Evolutionary conservation across 257 asterid genomes (phyloP), one percentile per base, ranked within the genome.

Genomic region (Perilla frutescens): DNA sequence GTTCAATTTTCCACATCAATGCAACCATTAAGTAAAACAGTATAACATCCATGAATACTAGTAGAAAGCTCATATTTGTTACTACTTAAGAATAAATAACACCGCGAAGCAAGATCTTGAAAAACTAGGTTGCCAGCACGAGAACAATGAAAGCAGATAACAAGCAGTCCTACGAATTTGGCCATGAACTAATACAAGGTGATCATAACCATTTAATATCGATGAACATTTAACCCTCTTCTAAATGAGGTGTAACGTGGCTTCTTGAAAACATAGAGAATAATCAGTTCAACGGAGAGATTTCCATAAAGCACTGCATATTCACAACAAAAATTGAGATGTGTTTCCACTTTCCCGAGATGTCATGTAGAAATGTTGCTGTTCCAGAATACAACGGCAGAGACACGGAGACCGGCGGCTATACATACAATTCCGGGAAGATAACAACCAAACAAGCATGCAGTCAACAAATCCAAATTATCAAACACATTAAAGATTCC

Each of bases 1-100:
- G 85, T 75, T 61, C 1, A 53, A 44, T 68, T 69, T 56, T 47
- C 61, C 65, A 51, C 29, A 43, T 72, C 14, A 62, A 37, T 29
- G 8, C 8, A 36, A 71, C 10, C 44, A 68, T 54, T 36, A 60
- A 53, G 1, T 20, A 20, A 20, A 20, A 20, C 26, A 20, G 26
- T 20, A 20, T 20, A 20, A 20, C 26, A 20, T 20, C 26, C 26
- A 20, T 20, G 26, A 20, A 20, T 20, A 20, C 26, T 20, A 20
- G 26, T 20, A 20, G 26, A 20, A 62, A 48, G 51, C 62, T 43
- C 26, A 2, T 2, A 26, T 20, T 34, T 9, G 32, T 7, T 12
- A n/a, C 26, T 6, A 8, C 14, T 12, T 56, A 20, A 49, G 51
- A 5, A 29, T 7, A 36, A 71, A n/a, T 3, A 45, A 8, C n/a